Base-by-base conservation (phyloP, 495 filamentous ascomycete species). In the Acidiella bohemica region DNA sequence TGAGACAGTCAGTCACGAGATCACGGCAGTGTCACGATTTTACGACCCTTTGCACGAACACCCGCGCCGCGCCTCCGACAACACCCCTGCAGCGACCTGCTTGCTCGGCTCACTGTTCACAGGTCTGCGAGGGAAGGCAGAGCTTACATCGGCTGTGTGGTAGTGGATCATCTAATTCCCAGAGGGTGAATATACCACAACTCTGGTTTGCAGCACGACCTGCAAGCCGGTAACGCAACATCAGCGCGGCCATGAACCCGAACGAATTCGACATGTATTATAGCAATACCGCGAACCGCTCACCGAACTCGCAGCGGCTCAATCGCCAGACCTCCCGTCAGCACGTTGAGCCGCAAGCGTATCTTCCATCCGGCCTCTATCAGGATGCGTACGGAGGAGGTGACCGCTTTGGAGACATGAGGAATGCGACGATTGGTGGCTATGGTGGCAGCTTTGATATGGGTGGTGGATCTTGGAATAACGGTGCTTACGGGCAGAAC, bases 351-450 rank as follows among this genome's bases (percentile, higher is more conserved):
- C 23, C 47, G 13, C 27, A 50, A 20, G 66, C 72, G 31, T 79
- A 76, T 59, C 69, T 72, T 61, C 71, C 72, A 21, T 66, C 67
- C 33, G 75, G 73, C 32, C 62, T 80, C 53, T 80, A 76, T 55
- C 49, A 55, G 14, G 54, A 59, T 49, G 75, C 78, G 30, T 77
- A 80, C 58, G 20, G 41, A 36, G 75, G 72, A 52, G 67, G 60
- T 52, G 65, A 65, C 53, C 67, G 72, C 50, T 72, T 73, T 49
- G 36, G 38, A 3, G 74, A 76, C 50, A 70, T 71, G 42, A 58
- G 72, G 46, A 76, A 75, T 51, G 63, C 70, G 6, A 66, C 66
- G 25, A 56, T 71, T 51, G 63, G 65, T 42, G 63, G 59, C 21
- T 76, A 76, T 50, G 69, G 67, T 10, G 34, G 34, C 18, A 40